A percentile compares a stretch with the other conserved stretches of the same genome.
Conservation (phyloP, 257 asterid genomes). For the Solanum acaule region DNA sequence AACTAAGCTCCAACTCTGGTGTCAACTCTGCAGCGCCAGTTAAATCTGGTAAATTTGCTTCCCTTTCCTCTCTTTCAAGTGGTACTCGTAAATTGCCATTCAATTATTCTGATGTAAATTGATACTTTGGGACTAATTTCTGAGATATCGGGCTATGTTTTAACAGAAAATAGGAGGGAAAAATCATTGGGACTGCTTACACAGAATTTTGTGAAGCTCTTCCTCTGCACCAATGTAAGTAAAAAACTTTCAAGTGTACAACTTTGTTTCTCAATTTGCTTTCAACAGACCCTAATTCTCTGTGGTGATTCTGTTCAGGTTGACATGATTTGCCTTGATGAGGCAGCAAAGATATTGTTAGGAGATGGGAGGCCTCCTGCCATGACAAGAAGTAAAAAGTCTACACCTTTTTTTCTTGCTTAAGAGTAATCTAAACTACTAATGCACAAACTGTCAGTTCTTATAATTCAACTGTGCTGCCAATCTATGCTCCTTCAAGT, state of each 20-base stretch:
- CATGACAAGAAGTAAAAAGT: constrained; percentile 72
- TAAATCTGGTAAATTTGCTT: constrained; percentile 28
- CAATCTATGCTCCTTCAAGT: background rate
- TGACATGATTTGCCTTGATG: constrained; percentile 92
- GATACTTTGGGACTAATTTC: background rate
- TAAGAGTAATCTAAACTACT: background rate
- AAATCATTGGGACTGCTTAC: constrained; percentile 96
- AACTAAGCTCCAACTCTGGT: constrained; percentile 30
- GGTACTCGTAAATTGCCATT: background rate
- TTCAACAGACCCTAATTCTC: background rate
- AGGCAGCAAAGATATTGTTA: constrained; percentile 89
- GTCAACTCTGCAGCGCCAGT: constrained; percentile 22
- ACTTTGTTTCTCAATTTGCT: background rate
- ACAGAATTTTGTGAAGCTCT: constrained; percentile 86
- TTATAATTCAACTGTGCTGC: background rate
- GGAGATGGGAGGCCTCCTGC: constrained; percentile 79
- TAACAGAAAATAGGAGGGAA: constrained; percentile 77
- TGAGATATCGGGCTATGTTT: background rate
- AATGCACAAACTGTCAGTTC: background rate
- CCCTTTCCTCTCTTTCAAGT: background rate
- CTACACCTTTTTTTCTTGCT: background rate
- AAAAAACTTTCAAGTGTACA: background rate
- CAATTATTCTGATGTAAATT: background rate
- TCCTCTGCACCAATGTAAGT: constrained; percentile 85
- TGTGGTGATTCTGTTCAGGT: constrained; percentile 27